Conservation (phyloP, 73 alveolate species). For the Paramecium primaurelia region DNA sequence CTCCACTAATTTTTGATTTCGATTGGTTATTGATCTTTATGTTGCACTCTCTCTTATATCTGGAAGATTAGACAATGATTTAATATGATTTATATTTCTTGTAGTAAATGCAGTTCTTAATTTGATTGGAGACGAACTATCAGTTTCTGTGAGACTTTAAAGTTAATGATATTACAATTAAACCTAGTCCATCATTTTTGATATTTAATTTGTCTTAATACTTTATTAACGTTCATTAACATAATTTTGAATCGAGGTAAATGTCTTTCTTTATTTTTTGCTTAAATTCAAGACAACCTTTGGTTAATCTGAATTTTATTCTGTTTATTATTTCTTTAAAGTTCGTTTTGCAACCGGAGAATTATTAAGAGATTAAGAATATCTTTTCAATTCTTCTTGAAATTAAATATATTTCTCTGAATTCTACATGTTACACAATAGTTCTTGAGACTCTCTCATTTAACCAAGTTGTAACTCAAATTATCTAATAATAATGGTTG, state of each 20-base stretch:
- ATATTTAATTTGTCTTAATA: background rate
- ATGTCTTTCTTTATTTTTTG: background rate
- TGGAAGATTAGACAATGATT: background rate
- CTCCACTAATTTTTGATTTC: background rate
- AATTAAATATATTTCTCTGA: background rate
- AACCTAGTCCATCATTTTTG: background rate
- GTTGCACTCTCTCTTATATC: background rate
- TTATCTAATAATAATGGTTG: background rate
- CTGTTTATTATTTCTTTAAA: background rate
- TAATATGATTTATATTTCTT: background rate
- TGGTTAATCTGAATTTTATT: background rate
- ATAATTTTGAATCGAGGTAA: background rate
- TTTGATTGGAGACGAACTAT: background rate
- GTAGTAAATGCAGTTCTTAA: background rate
- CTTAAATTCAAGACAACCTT: background rate
- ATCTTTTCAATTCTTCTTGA: background rate
- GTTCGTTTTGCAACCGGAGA: background rate
- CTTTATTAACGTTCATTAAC: background rate
- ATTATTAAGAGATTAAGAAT: background rate
- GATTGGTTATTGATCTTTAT: background rate
- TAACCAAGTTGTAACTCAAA: background rate
- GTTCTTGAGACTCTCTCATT: background rate
- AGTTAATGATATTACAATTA: background rate
- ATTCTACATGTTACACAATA: background rate
- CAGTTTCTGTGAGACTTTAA: slow-evolving; percentile 2